Conservation (phyloP, 257 asterid species). For the Petunia axillaris region DNA sequence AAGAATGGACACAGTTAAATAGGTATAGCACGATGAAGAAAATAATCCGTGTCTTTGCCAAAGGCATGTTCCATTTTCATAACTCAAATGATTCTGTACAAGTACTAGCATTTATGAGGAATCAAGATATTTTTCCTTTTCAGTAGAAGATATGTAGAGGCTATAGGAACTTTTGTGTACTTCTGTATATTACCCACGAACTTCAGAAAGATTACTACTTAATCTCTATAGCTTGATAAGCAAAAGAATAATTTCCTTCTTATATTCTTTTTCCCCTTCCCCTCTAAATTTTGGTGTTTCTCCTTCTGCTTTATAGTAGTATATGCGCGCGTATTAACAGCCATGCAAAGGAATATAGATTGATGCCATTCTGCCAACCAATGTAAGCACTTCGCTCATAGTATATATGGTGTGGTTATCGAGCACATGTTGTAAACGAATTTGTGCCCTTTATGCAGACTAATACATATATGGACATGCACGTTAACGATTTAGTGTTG, state of each 20-base stretch:
- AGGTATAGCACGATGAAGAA: background rate
- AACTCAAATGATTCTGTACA: background rate
- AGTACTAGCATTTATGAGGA: background rate
- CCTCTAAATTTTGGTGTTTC: background rate
- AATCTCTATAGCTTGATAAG: no score
- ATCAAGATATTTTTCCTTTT: background rate
- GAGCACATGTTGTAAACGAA: background rate
- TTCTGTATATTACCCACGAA: no score
- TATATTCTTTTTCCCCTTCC: background rate
- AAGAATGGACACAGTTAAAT: no score
- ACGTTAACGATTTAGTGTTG: no score
- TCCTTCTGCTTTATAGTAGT: background rate
- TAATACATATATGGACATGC: no score
- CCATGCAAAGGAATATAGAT: background rate
- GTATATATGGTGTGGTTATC: background rate
- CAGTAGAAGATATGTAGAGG: no score
- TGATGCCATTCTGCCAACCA: constrained; percentile 8
- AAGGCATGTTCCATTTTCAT: background rate
- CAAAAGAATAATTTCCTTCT: constrained; percentile 1
- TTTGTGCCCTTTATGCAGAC: no score
- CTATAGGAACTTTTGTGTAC: no score
- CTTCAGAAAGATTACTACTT: no score
- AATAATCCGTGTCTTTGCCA: background rate
- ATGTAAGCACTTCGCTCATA: background rate
- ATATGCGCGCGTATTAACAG: background rate